Base-by-base conservation (phyloP, 2,329 filamentous ascomycete genomes). In the Cadophora sp. region DNA sequence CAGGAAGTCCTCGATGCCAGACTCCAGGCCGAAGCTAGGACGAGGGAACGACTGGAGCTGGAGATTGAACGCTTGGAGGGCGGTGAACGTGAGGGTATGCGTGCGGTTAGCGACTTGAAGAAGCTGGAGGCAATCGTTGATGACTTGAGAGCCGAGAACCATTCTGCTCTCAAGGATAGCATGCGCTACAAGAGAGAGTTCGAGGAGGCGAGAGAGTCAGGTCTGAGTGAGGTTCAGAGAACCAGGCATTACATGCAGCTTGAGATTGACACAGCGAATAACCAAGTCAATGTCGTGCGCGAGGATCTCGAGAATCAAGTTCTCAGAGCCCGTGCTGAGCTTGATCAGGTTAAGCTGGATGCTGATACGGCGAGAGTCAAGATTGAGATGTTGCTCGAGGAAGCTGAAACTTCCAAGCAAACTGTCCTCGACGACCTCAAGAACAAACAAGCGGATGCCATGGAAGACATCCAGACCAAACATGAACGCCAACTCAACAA, bases 231-330 rank as follows among this genome's bases (percentile, higher is more conserved):
- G 76, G 89, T 96, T 53, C 90, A 95, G 77, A 90, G 93, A 56
- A 92, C 90, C 16, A 91, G 91, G 67, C 87, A 90, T 69, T 85
- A 92, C 4, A 84, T 97, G 83, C 91, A 97, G 77, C 85, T 87
- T 14, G 93, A 97, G 75, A 83, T 97, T 41, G 93, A 97, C 66
- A 84, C 88, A 47, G 92, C 94, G 61, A 96, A 94, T 75, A 89
- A 92, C 77, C 91, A 97, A 74, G 91, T 95, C 78, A 95, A 96
- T 75, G 86, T 91, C 64, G 89, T 95, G 33, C 91, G 93, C 62
- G 88, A 91, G 56, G 91, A 95, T 74, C 86, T 96, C 13, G 94
- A 97, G 77, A 89, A 90, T 66, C 92, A 97, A 77, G 86, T 96
- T 67, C 80, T 84, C 30, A 89, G 89, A 73, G 81, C 94, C 33